phyloP scores from a whole-genome alignment of 2,329 filamentous ascomycete genomes.

The Ceratocystis diversiconidia region DNA sequence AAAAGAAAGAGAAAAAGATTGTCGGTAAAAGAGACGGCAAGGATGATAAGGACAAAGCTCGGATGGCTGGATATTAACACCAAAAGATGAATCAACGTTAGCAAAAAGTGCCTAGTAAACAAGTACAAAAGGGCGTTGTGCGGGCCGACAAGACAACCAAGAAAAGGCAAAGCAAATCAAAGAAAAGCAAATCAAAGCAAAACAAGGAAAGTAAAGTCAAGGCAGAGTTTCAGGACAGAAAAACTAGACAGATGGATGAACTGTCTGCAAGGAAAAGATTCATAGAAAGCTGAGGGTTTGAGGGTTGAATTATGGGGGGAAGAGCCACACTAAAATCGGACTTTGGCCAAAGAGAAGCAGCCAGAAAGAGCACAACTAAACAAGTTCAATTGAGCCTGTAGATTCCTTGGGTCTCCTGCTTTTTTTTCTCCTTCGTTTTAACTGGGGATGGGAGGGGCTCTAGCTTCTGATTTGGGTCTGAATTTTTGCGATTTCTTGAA shows the following conservation, averaged over 20 bases:
- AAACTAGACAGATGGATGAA: neutral
- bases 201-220: too few relatives aligned
- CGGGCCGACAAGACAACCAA: neutral
- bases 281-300: neutral
- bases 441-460: neutral
- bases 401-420: neutral
- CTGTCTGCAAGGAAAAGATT: neutral
- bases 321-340: constrained; percentile 1
- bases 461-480: neutral
- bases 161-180: neutral
- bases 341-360: neutral
- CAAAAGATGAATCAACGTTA: constrained; percentile 4
- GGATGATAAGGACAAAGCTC: constrained; percentile 10
- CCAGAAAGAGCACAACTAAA: neutral
- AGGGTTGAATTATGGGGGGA: constrained; percentile 2
- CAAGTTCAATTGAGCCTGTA: too few relatives aligned
- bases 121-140: neutral
- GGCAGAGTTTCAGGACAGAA: neutral
- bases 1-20: constrained; percentile 4
- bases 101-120: neutral
- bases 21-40: constrained; percentile 7
- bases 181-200: neutral
- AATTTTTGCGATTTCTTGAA: neutral
- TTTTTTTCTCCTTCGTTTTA: neutral
- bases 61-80: constrained; percentile 6